These are phyloP conservation scores for Croton setiger DNA, from an alignment of 441 rosid genomes.

Conservation along the genomic window DNA sequence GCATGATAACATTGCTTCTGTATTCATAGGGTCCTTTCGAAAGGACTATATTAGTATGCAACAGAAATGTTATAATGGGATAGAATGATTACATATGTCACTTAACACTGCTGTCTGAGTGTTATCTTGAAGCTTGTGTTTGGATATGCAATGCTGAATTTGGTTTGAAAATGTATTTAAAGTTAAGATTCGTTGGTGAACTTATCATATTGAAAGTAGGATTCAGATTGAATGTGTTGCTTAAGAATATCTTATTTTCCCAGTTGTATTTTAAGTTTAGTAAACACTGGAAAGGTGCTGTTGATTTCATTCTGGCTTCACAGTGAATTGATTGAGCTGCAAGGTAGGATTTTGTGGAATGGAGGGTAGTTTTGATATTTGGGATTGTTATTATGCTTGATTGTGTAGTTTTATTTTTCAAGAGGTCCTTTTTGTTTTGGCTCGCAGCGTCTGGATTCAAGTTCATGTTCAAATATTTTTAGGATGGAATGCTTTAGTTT, in stretches of 20 bases:
- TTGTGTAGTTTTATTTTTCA: conserved; percentile 3
- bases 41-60: background rate
- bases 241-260: conserved; percentile 33
- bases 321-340: conserved; percentile 29
- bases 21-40: background rate
- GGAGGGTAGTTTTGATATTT: conserved; percentile 15
- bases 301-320: conserved; percentile 43
- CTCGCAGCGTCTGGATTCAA: conserved; percentile 10
- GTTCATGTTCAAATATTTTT: conserved; percentile 19
- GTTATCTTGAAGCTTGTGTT: conserved; percentile 29
- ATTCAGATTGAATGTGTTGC: background rate
- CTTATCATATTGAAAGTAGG: background rate
- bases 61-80: background rate
- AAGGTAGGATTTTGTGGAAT: conserved; percentile 18
- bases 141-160: conserved; percentile 11
- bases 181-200: conserved; percentile 1
- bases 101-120: conserved; percentile 16
- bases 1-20: background rate
- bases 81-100: background rate
- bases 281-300: conserved; percentile 40
- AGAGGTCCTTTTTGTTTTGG: background rate
- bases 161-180: background rate
- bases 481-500: conserved; percentile 18
- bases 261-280: conserved; percentile 22
- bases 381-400: background rate